Conservation (phyloP, 768 basidiomycete genomes). For the Rickenella mellea region DNA sequence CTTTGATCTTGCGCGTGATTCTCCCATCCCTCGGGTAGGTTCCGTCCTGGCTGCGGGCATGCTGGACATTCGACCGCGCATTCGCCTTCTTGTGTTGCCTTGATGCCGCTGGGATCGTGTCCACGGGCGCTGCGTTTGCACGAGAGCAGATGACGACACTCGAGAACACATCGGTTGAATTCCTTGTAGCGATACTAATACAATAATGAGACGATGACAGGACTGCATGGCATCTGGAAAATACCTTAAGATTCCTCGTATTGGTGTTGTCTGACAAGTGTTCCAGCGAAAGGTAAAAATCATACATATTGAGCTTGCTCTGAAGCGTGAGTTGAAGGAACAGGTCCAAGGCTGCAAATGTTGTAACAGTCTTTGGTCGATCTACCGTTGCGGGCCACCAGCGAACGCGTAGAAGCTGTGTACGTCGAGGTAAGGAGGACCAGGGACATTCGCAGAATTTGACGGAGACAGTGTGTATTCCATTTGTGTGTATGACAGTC, state of each 20-base stretch:
- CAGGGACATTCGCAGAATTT: constrained; percentile 14
- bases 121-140: constrained; percentile 14
- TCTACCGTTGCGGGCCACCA: constrained; percentile 13
- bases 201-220: background rate
- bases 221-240: background rate
- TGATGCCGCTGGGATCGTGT: constrained; percentile 10
- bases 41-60: constrained; percentile 21
- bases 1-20: no score
- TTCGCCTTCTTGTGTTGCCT: constrained; percentile 5
- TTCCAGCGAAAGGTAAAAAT: background rate
- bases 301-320: constrained; percentile 2
- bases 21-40: constrained; percentile 12
- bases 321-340: constrained; percentile 4
- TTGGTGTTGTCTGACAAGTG: constrained; percentile 6
- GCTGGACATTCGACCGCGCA: constrained; percentile 21
- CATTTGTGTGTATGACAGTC: constrained; percentile 7
- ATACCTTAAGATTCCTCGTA: constrained; percentile 3
- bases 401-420: constrained; percentile 9
- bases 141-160: constrained; percentile 13
- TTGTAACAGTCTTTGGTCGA: constrained; percentile 8
- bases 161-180: constrained; percentile 8
- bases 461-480: constrained; percentile 13
- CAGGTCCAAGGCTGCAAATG: constrained; percentile 4
- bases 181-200: constrained; percentile 6
- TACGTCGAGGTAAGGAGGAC: no score